Conservation (phyloP, 345 rosid species). For the Eutrema japonicum region DNA sequence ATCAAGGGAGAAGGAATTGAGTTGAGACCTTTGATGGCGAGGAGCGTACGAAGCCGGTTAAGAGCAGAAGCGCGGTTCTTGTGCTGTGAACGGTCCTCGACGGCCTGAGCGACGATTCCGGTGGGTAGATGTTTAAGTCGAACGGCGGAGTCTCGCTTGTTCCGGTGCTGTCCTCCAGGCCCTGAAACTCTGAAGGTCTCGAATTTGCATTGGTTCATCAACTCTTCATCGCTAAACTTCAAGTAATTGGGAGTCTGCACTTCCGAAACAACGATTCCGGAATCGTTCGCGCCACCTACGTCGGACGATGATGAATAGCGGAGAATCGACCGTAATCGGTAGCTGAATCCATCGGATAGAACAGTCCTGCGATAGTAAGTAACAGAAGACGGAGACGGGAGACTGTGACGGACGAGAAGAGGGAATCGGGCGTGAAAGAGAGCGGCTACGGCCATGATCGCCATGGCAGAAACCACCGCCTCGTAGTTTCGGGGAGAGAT, state of each 20-base stretch:
- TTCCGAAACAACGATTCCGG: not conserved
- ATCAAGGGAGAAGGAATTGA: not conserved
- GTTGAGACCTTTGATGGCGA: slow-evolving; percentile 73
- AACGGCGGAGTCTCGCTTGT: slow-evolving; percentile 94
- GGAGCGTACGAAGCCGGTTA: slow-evolving; percentile 70
- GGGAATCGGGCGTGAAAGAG: slow-evolving; percentile 41
- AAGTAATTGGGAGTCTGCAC: slow-evolving; percentile 45
- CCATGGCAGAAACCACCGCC: slow-evolving; percentile 35
- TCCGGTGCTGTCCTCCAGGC: slow-evolving; percentile 97
- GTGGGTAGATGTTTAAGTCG: slow-evolving; percentile 88
- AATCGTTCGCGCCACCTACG: not conserved
- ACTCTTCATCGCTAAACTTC: slow-evolving; percentile 66
- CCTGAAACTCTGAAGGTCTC: slow-evolving; percentile 77
- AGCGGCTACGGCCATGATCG: slow-evolving; percentile 44
- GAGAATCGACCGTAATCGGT: slow-evolving; percentile 9
- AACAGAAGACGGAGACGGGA: slow-evolving; percentile 26
- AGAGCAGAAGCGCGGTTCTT: slow-evolving; percentile 89
- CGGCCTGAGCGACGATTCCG: slow-evolving; percentile 79
- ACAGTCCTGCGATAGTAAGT: not conserved
- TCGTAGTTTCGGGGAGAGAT: not conserved
- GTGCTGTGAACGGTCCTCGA: slow-evolving; percentile 93
- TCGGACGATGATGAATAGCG: slow-evolving; percentile 37
- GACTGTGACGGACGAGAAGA: slow-evolving; percentile 27
- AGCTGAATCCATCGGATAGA: slow-evolving; percentile 2
- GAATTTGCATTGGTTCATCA: slow-evolving; percentile 78